Evolutionary conservation across 768 basidiomycete species (phyloP).

Genomic region (Arthromyces matolae): DNA sequence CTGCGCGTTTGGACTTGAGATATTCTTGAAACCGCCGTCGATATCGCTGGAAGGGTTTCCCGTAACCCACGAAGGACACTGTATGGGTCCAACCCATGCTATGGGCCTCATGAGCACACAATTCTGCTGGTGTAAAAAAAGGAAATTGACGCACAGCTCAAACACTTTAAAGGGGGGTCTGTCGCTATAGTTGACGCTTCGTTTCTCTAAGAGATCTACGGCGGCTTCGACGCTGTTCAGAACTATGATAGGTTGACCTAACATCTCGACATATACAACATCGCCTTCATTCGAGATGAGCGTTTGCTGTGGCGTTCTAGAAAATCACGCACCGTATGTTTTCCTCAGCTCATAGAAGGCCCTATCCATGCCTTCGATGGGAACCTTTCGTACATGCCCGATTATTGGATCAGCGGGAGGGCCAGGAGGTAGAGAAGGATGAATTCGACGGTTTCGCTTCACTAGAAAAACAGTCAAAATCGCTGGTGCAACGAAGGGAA

Average conservation of each 20-base stretch:
- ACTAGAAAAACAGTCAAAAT: too few relatives aligned
- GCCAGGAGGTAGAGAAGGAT: conserved; percentile 23
- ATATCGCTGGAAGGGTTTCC: conserved; percentile 20
- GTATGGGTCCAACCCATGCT: conserved; percentile 12
- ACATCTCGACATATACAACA: conserved; percentile 16
- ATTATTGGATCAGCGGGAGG: conserved; percentile 35
- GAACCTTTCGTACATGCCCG: conserved; percentile 31
- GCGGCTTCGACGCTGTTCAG: conserved; percentile 34
- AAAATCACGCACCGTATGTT: conserved; percentile 25
- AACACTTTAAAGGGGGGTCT: conserved; percentile 19
- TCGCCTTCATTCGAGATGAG: neutral
- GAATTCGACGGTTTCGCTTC: neutral
- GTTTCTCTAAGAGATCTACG: conserved; percentile 38
- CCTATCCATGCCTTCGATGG: conserved; percentile 19
- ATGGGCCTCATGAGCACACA: neutral
- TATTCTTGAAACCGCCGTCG: conserved; percentile 23
- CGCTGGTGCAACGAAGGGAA: too few relatives aligned
- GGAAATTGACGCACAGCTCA: neutral
- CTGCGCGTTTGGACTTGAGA: conserved; percentile 17
- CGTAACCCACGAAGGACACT: conserved; percentile 17
- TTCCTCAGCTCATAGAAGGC: conserved; percentile 28
- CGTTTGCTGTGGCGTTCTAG: neutral
- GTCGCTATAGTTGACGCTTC: conserved; percentile 34
- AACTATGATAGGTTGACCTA: conserved; percentile 21
- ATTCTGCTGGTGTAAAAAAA: neutral